phyloP scores from a whole-genome alignment of 257 asterid species.

The Parsonsia alboflavescens region DNA sequence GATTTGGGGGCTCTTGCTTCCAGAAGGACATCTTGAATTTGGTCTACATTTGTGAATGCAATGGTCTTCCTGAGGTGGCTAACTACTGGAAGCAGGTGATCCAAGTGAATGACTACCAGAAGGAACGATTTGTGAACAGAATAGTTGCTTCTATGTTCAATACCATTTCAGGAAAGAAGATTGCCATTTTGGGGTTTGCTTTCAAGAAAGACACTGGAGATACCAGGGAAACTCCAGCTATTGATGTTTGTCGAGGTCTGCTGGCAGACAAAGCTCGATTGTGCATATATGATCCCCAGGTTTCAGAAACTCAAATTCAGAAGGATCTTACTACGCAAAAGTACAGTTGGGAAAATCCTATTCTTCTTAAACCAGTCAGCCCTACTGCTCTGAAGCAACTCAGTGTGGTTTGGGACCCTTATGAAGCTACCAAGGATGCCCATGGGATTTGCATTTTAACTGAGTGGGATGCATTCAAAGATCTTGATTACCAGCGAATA shows the following conservation, averaged over 20 bases:
- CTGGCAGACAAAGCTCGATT: slow-evolving; percentile 37
- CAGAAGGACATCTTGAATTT: slow-evolving; percentile 49
- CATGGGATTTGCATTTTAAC: slow-evolving; percentile 32
- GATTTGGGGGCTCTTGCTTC: slow-evolving; percentile 57
- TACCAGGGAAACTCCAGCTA: slow-evolving; percentile 50
- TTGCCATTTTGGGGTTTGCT: slow-evolving; percentile 45
- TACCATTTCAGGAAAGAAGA: slow-evolving; percentile 42
- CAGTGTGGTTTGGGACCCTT: slow-evolving; percentile 23
- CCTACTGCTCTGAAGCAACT: slow-evolving; percentile 20
- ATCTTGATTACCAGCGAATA: slow-evolving; percentile 27
- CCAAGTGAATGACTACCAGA: slow-evolving; percentile 48
- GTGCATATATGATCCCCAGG: slow-evolving; percentile 53
- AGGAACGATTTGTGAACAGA: slow-evolving; percentile 39
- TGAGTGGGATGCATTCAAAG: slow-evolving; percentile 35
- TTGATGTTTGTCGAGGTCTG: slow-evolving; percentile 45
- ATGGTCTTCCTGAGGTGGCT: slow-evolving; percentile 44
- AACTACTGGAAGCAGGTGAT: slow-evolving; percentile 53
- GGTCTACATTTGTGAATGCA: slow-evolving; percentile 51
- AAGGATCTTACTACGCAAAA: slow-evolving; percentile 40
- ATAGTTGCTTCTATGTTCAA: slow-evolving; percentile 50
- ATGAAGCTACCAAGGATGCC: slow-evolving; percentile 28
- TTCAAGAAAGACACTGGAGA: slow-evolving; percentile 58
- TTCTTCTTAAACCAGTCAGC: slow-evolving; percentile 15
- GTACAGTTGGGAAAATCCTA: slow-evolving; percentile 46
- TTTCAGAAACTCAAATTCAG: slow-evolving; percentile 34